Percentiles rank a stretch among this genome's conserved stretches.
Conservation (phyloP, 352 stramenopile species). For the Peronospora belbahrii region DNA sequence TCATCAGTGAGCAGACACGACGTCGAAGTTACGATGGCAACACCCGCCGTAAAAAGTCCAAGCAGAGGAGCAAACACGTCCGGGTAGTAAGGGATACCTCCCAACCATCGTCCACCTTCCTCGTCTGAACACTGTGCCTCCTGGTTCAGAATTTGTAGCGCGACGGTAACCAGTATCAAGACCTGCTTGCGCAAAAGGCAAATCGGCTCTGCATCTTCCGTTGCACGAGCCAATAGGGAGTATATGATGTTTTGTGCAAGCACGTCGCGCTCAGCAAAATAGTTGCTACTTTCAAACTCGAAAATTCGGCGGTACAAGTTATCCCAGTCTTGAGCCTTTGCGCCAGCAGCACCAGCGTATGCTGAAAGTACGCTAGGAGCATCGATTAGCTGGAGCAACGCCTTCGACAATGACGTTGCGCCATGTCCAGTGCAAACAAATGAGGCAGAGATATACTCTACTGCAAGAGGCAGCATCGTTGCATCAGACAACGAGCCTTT, state of each 20-base stretch:
- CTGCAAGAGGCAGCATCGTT: conserved; percentile 39
- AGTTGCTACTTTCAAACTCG: conserved; percentile 74
- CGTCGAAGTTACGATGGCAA: conserved; percentile 28
- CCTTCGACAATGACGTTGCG: conserved; percentile 11
- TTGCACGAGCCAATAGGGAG: conserved; percentile 27
- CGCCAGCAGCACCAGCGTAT: conserved; percentile 30
- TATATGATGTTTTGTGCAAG: conserved; percentile 50
- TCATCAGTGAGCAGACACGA: conserved; percentile 7
- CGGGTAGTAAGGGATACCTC: conserved; percentile 58
- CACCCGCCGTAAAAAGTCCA: conserved; percentile 33
- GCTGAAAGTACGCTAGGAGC: conserved; percentile 33
- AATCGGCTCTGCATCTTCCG: conserved; percentile 9
- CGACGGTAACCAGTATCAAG: conserved; percentile 14
- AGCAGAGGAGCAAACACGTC: conserved; percentile 52
- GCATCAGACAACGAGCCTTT: conserved; percentile 39
- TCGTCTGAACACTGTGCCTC: conserved; percentile 14
- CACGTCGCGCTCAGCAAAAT: conserved; percentile 57
- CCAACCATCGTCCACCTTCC: conserved; percentile 38
- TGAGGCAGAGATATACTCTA: conserved; percentile 36
- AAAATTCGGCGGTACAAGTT: conserved; percentile 68
- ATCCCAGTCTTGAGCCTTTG: conserved; percentile 40
- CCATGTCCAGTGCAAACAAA: conserved; percentile 32
- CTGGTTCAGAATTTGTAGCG: conserved; percentile 27
- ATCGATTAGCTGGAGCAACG: conserved; percentile 37
- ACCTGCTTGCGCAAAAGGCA: conserved; percentile 25